Evolutionary conservation across 148 eudicot species (phyloP), one percentile per base, ranked within the genome.

Genomic region (Amaranthus palmeri): DNA sequence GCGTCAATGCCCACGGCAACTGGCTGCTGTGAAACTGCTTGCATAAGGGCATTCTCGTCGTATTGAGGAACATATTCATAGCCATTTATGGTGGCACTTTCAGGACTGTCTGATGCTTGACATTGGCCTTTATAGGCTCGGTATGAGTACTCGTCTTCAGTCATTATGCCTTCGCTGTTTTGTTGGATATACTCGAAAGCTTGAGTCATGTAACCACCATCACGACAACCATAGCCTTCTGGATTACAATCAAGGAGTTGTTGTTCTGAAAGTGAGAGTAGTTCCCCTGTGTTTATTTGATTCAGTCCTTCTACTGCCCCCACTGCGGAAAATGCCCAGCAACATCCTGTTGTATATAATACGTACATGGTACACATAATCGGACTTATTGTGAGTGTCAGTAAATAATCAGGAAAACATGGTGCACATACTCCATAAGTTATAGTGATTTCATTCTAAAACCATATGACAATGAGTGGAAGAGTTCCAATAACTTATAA

Each of bases 251-350:
- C 36, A 25, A 25, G 36, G 2, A 68, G 2, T 46, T 36, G 40
- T 4, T 54, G 53, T 72, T 83, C 88, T 7, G 86, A 83, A 0
- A 85, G 74, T 7, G 83, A 76, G 60, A 76, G 43, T n/a, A 85
- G 51, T 45, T 71, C 66, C 18, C 83, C 79, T 0, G 81, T 78
- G 8, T 40, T 74, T 3, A 85, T 72, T 50, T 74, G 60, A 66
- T 77, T 77, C 8, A 83, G 62, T 6, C 81, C 79, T 66, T 85
- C 86, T 8, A 80, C 74, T 50, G 86, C 81, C 67, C 82, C 86
- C 59, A 81, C 76, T 10, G 84, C 72, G 8, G 88, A 76, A 66
- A 85, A 85, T 51, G 86, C 88, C 88, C 88, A 85, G 48, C 86
- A 83, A 64, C 84, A 74, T 40, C 88, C 88, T 82, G 78, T 25